Conservation (phyloP, 2,329 filamentous ascomycete species). For the Hypoxylon rubiginosum region DNA sequence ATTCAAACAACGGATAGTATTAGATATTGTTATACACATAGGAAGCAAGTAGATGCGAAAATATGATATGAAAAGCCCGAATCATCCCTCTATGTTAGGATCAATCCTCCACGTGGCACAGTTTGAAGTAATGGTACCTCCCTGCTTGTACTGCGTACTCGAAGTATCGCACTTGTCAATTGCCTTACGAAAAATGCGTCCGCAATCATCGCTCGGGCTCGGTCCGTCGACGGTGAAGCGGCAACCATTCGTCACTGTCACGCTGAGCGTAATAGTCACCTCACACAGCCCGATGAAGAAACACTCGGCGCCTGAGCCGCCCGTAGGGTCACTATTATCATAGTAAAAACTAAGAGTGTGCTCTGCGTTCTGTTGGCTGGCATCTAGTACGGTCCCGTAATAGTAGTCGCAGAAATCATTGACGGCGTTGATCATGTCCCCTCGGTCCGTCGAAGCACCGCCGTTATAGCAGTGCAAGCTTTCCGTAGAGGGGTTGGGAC, state of each 20-base stretch:
- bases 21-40: too few relatives aligned
- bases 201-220: conserved; percentile 9
- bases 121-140: conserved; percentile 10
- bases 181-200: conserved; percentile 10
- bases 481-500: conserved; percentile 9
- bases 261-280: not conserved
- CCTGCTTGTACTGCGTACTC: conserved; percentile 19
- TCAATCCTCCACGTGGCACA: conserved; percentile 16
- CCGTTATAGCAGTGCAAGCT: conserved; percentile 13
- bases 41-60: too few relatives aligned
- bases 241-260: conserved; percentile 17
- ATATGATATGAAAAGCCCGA: too few relatives aligned
- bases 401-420: conserved; percentile 4
- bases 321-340: not conserved
- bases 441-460: conserved; percentile 5
- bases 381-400: not conserved
- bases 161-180: conserved; percentile 18
- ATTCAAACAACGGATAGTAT: too few relatives aligned
- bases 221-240: conserved; percentile 17
- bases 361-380: conserved; percentile 6
- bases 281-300: not conserved
- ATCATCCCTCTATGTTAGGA: not conserved
- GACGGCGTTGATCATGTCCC: conserved; percentile 17
- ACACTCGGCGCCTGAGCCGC: not conserved
- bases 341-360: not conserved